Conservation (phyloP, 2,329 filamentous ascomycete genomes). For the Colletotrichum sp. region DNA sequence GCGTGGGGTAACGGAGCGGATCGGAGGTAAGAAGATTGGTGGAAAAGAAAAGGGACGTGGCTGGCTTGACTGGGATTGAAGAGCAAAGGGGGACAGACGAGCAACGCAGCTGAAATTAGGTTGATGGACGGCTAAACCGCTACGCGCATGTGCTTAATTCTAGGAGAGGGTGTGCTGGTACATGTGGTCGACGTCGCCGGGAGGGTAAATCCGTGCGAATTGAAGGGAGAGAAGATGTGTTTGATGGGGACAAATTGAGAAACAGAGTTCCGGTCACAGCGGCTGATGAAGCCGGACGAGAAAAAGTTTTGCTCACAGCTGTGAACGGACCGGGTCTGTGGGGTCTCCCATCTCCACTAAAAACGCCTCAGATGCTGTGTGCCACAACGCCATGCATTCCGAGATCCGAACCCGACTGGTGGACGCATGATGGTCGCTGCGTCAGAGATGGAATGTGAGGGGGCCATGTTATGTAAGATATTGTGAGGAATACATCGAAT, state of each 20-base stretch:
- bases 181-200: neutral
- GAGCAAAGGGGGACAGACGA: neutral
- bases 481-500: rapidly evolving
- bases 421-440: neutral
- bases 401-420: neutral
- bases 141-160: neutral
- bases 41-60: neutral
- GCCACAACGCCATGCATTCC: neutral
- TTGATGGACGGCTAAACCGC: neutral
- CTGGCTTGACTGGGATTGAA: neutral
- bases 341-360: neutral
- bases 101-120: neutral
- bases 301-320: neutral
- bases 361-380: neutral
- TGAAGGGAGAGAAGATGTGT: neutral
- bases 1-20: neutral
- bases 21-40: neutral
- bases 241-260: neutral
- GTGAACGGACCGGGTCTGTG: neutral
- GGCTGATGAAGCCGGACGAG: neutral
- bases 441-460: neutral
- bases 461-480: neutral
- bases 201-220: neutral
- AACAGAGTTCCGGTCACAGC: neutral
- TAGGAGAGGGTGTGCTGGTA: neutral